Evolutionary conservation across 306 rosid genomes (phyloP), one percentile per base, ranked within the genome.

Genomic region (Prunus armeniaca): DNA sequence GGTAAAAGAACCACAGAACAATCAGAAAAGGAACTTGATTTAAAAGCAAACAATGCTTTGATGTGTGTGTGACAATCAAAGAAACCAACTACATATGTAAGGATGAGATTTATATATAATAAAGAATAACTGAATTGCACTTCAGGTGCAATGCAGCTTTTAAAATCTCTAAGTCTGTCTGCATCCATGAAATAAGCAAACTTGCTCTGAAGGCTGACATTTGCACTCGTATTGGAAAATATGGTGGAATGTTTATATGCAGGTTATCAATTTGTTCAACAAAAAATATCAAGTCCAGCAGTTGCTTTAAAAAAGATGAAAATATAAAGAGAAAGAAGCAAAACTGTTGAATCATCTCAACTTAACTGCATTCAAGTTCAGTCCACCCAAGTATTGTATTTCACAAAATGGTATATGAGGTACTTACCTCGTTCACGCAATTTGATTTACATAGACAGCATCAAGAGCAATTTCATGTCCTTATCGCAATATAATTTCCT

Each of bases 21-120:
- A 79, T 75, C 79, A 72, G 54, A 76, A 81, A 77, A 81, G 60
- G 63, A 78, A 58, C 76, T 68, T 28, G 52, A 27, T 80, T 67
- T 79, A 80, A 72, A 82, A 63, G 78, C 69, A 60, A 78, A 68
- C 74, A 61, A 74, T 61, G 78, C 76, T 63, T 78, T 74, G 75
- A 83, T 77, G 73, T 77, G 89, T 84, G 78, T 76, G 78, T 61
- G 52, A 82, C 50, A 67, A 85, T 71, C 81, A 84, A 81, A 30
- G 71, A 82, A 78, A 30, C 74, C 55, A 76, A 76, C 67, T 78
- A 71, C 74, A 56, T 81, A 50, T 89, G 89, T 86, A 80, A 80
- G 76, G 55, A 69, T 65, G 79, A 68, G 81, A 85, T 30, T 77
- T 64, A 71, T 25, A 76, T 71, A 75, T 79, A 75, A 38, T 38